These are phyloP conservation scores for Fusarium sp. DNA, from an alignment of 2,329 filamentous ascomycete species.

Conservation along the genomic window DNA sequence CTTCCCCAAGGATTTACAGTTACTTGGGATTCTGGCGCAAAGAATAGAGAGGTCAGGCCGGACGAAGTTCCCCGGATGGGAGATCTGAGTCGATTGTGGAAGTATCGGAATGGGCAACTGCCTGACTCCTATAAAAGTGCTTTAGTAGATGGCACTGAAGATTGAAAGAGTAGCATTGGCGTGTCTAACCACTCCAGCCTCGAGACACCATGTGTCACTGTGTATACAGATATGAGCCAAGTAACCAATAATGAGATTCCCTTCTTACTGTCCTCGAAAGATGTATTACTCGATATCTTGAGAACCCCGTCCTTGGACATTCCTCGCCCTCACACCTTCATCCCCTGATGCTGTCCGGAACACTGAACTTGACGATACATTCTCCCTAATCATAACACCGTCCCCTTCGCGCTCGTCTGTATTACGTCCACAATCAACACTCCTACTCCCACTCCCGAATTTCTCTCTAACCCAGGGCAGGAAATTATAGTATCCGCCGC, in stretches of 20 bases:
- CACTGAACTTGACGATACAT: conserved; percentile 72
- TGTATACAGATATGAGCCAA: neutral
- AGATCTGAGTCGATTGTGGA: conserved; percentile 23
- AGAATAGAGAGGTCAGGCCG: neutral
- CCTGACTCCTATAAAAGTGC: neutral
- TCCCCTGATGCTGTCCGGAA: conserved; percentile 62
- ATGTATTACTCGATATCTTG: conserved; percentile 22
- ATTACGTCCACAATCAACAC: conserved; percentile 42
- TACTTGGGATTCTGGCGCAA: neutral
- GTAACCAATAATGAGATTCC: neutral
- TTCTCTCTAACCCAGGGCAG: conserved; percentile 59
- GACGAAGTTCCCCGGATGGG: conserved; percentile 13
- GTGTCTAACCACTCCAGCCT: neutral
- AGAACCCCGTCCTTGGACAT: neutral
- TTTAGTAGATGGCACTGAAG: neutral
- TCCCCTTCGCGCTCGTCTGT: conserved; percentile 36
- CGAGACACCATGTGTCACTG: too few species aligned
- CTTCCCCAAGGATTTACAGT: neutral
- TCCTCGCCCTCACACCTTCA: conserved; percentile 23
- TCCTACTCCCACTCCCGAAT: conserved; percentile 5
- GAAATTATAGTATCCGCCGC: conserved; percentile 74
- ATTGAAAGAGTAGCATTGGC: neutral
- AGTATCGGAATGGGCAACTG: conserved; percentile 9
- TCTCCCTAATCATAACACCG: conserved; percentile 50
- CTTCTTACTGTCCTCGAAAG: neutral